Evolutionary conservation across 1,284 basidiomycete genomes (phyloP).

Genomic region (Volvariella volvacea): DNA sequence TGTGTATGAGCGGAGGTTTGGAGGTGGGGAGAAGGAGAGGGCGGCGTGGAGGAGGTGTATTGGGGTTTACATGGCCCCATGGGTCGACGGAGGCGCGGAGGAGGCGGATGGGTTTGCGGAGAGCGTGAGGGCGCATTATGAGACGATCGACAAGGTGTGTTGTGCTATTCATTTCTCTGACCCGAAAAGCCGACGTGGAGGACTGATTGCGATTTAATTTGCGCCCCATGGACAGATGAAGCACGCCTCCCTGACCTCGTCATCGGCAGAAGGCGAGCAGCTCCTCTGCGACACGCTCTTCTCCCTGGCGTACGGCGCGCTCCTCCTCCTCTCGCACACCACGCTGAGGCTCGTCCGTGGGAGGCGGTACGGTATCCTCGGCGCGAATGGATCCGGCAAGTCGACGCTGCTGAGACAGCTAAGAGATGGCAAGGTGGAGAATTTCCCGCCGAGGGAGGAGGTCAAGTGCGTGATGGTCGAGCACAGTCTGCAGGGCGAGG

Average conservation of each 20-base stretch:
- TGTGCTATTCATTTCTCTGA: no score
- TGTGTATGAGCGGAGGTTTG: conserved; percentile 63
- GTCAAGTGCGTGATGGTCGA: conserved; percentile 93
- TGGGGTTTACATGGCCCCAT: conserved; percentile 64
- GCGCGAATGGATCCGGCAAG: conserved; percentile 95
- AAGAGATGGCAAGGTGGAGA: conserved; percentile 91
- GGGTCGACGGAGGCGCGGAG: conserved; percentile 50
- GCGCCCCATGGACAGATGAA: conserved; percentile 38
- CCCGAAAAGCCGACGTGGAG: no score
- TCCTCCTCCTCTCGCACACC: conserved; percentile 94
- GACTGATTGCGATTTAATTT: conserved; percentile 6
- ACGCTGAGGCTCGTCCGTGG: conserved; percentile 88
- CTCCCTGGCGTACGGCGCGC: conserved; percentile 94
- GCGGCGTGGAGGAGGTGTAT: conserved; percentile 72
- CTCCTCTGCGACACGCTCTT: conserved; percentile 91
- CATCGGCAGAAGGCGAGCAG: conserved; percentile 67
- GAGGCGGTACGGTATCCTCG: conserved; percentile 91
- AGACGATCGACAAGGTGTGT: conserved; percentile 65
- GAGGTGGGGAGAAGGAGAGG: no score
- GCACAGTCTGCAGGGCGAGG: conserved; percentile 92
- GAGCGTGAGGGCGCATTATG: conserved; percentile 65
- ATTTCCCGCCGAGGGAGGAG: conserved; percentile 87
- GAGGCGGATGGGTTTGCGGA: conserved; percentile 50
- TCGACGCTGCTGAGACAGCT: conserved; percentile 96
- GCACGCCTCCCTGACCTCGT: conserved; percentile 30